Base-by-base conservation (phyloP, 2,329 filamentous ascomycete genomes). In the Arthrinium phaeospermum region DNA sequence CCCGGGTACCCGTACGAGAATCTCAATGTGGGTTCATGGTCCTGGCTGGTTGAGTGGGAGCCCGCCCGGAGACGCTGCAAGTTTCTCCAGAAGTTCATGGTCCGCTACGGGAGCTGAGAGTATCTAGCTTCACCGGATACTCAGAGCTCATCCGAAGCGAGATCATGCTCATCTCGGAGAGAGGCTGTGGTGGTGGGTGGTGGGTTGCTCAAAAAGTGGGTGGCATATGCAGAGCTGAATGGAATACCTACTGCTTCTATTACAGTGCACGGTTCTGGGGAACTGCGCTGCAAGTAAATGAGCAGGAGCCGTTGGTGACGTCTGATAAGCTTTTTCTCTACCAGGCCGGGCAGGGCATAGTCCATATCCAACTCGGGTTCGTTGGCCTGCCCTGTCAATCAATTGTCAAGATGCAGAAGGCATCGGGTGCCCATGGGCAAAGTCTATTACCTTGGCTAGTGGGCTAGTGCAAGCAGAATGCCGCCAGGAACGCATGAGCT, bases 131-230 rank as follows among this genome's bases (percentile, higher is more conserved):
- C 30, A 34, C 14, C 34, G n/a, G 57, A 41, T 64, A n/a, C 57
- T n/a, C 16, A 41, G 57, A 41, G 30, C 57, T 41, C 34, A 8
- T 41, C 57, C 22, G 57, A 64, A 41, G 57, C 57, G 57, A 64
- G 34, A 64, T 64, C 57, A 64, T 64, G 30, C 57, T 64, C 57
- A 64, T 64, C 34, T 64, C 57, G 57, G 57, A 64, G 57, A 22
- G 57, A 64, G 57, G 57, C 57, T 64, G 57, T 64, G 57, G 30
- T 37, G 19, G 57, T 61, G 27, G 53, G 12, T 34, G 14, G 53
- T 64, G 57, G 57, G 19, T 41, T n/a, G 30, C 30, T 34, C 19
- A 24, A 64, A 64, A 64, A 64, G 57, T 64, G 34, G 57, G 57
- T 64, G 34, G 19, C 30, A 64, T 64, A 64, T 64, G 57, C 57